These are phyloP conservation scores for Penicillium polonicum DNA, from an alignment of 2,329 filamentous ascomycete genomes.

Conservation along the genomic window DNA sequence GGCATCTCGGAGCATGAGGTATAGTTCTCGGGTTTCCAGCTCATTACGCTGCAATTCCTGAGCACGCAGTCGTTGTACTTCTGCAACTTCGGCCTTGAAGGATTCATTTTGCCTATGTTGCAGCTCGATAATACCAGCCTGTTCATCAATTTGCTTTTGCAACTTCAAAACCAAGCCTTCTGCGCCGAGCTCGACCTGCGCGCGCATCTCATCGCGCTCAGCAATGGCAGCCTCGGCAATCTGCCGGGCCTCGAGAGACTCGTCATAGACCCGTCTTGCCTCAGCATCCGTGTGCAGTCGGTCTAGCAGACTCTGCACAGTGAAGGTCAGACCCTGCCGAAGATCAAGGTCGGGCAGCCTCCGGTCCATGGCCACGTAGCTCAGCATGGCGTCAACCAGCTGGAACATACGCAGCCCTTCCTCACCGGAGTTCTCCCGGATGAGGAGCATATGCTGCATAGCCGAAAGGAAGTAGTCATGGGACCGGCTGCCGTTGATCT, in stretches of 20 bases:
- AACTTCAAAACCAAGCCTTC: constrained; percentile 91
- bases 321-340: constrained; percentile 96
- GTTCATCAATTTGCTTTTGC: constrained; percentile 91
- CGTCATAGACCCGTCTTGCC: constrained; percentile 86
- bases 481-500: constrained; percentile 76
- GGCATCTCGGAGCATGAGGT: constrained; percentile 96
- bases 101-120: constrained; percentile 82
- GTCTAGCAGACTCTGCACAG: constrained; percentile 90
- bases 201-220: constrained; percentile 91
- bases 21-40: constrained; percentile 91
- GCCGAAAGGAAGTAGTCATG: constrained; percentile 96
- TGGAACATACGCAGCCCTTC: constrained; percentile 95
- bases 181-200: constrained; percentile 83
- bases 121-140: constrained; percentile 84
- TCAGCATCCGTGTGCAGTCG: constrained; percentile 96
- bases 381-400: constrained; percentile 97
- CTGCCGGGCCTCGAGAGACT: constrained; percentile 83
- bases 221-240: constrained; percentile 95
- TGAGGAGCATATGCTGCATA: constrained; percentile 90
- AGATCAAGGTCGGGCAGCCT: constrained; percentile 94
- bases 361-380: constrained; percentile 97
- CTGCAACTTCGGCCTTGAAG: constrained; percentile 84
- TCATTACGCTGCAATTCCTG: constrained; percentile 94
- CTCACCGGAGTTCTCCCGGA: constrained; percentile 86
- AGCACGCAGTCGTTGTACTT: constrained; percentile 77